Evolutionary conservation across 1,284 basidiomycete genomes (phyloP).

Genomic region (Lignosus rhinocerotis): DNA sequence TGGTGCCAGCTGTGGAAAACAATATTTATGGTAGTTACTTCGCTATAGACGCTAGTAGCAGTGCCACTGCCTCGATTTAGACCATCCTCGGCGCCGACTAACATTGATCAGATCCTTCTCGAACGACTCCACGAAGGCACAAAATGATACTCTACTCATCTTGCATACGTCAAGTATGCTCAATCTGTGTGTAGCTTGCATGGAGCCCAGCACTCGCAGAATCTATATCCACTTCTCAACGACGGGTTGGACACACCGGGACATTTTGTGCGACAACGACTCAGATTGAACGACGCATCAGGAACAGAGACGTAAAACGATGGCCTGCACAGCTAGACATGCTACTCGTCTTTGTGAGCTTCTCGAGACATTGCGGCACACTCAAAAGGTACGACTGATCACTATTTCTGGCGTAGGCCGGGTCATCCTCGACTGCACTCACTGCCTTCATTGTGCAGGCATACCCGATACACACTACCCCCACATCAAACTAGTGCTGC

Average conservation of each 20-base stretch:
- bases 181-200: no score
- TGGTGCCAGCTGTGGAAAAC: no score
- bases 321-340: slow-evolving; percentile 20
- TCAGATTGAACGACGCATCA: slow-evolving; percentile 11
- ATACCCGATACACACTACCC: slow-evolving; percentile 14
- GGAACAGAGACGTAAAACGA: slow-evolving; percentile 13
- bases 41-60: no score
- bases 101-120: no score
- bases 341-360: slow-evolving; percentile 20
- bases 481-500: slow-evolving; percentile 18
- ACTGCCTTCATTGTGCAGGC: slow-evolving; percentile 21
- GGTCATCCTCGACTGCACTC: slow-evolving; percentile 15
- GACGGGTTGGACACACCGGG: slow-evolving; percentile 15
- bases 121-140: no score
- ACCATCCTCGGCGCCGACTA: no score
- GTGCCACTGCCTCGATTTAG: no score
- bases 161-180: no score
- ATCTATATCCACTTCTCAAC: slow-evolving; percentile 5
- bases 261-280: slow-evolving; percentile 10
- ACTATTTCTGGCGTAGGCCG: slow-evolving; percentile 4
- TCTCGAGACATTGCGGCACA: neutral
- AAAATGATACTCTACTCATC: no score
- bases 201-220: neutral
- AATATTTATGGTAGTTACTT: no score
- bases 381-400: no score